Conservation (phyloP, 495 filamentous ascomycete genomes). For the Elasticomyces elasticus region DNA sequence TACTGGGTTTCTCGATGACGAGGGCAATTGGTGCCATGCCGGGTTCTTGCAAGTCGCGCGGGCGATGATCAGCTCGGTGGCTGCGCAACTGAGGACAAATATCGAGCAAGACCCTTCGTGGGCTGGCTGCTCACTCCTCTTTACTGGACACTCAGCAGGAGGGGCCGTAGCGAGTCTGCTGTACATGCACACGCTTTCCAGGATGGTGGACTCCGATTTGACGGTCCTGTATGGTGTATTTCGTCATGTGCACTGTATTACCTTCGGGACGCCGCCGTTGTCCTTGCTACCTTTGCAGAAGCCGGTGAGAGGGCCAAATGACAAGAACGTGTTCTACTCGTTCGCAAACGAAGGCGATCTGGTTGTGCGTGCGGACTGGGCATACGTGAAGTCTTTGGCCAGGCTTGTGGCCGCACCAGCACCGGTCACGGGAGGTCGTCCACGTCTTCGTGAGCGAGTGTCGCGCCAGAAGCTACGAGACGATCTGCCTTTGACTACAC, state of each 20-base stretch:
- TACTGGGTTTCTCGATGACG: constrained; percentile 60
- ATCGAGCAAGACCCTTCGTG: constrained; percentile 61
- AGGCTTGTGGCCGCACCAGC: constrained; percentile 57
- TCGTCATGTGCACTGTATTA: constrained; percentile 69
- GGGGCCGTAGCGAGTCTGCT: constrained; percentile 70
- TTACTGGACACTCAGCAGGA: constrained; percentile 77
- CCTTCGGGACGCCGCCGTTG: constrained; percentile 70
- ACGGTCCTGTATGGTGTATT: constrained; percentile 56
- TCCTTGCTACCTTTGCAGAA: constrained; percentile 57
- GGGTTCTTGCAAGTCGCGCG: constrained; percentile 67
- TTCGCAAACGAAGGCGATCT: constrained; percentile 83
- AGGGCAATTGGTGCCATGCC: constrained; percentile 63
- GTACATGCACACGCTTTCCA: constrained; percentile 66
- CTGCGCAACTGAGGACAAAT: constrained; percentile 53
- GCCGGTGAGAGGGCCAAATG: constrained; percentile 37
- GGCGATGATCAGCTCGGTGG: constrained; percentile 64
- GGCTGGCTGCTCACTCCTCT: constrained; percentile 51
- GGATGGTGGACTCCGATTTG: constrained; percentile 50
- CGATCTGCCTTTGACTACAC: constrained; percentile 7
- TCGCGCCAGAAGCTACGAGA: constrained; percentile 1
- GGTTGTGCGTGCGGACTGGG: constrained; percentile 63
- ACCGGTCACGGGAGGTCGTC: constrained; percentile 28
- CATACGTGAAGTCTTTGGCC: constrained; percentile 59
- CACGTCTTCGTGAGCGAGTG: constrained; percentile 8
- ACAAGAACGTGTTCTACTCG: constrained; percentile 55